Evolutionary conservation across 331 rosid species (phyloP).

Genomic region (Rhamnella rubrinervis): DNA sequence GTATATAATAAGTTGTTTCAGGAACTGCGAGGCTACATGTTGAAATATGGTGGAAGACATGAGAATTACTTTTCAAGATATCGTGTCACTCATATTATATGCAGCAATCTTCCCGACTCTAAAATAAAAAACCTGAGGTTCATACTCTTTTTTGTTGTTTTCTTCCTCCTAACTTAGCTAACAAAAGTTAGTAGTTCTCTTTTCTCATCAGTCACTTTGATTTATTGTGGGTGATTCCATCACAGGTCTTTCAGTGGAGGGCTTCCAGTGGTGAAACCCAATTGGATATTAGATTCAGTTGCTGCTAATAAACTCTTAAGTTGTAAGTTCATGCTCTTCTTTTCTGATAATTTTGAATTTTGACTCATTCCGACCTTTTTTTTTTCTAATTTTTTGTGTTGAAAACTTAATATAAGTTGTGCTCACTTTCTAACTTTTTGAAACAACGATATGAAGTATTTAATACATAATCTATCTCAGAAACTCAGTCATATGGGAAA

Average conservation of each 20-base stretch:
- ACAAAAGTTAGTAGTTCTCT: neutral
- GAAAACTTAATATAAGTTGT: neutral
- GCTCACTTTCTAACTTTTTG: neutral
- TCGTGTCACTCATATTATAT: slow-evolving; percentile 80
- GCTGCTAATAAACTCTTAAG: slow-evolving; percentile 73
- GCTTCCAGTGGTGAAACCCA: slow-evolving; percentile 85
- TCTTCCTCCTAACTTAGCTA: slow-evolving; percentile 5
- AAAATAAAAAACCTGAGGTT: slow-evolving; percentile 82
- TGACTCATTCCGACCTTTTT: neutral
- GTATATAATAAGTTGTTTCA: slow-evolving; percentile 32
- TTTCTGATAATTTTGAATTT: slow-evolving; percentile 17
- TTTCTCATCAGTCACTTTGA: neutral
- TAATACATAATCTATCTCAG: neutral
- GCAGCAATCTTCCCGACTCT: slow-evolving; percentile 77
- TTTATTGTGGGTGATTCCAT: slow-evolving; percentile 22
- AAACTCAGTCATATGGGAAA: neutral
- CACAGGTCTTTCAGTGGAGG: slow-evolving; percentile 86
- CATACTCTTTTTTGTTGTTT: neutral
- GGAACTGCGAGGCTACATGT: slow-evolving; percentile 84
- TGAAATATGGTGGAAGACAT: slow-evolving; percentile 75
- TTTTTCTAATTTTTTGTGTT: neutral
- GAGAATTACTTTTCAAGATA: slow-evolving; percentile 87
- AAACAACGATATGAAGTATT: neutral
- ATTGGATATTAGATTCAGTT: slow-evolving; percentile 86
- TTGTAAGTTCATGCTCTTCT: slow-evolving; percentile 48